Percentiles rank a stretch among this genome's conserved stretches.
Conservation (phyloP, 1,284 basidiomycete genomes). For the Ceratobasidium sp. region DNA sequence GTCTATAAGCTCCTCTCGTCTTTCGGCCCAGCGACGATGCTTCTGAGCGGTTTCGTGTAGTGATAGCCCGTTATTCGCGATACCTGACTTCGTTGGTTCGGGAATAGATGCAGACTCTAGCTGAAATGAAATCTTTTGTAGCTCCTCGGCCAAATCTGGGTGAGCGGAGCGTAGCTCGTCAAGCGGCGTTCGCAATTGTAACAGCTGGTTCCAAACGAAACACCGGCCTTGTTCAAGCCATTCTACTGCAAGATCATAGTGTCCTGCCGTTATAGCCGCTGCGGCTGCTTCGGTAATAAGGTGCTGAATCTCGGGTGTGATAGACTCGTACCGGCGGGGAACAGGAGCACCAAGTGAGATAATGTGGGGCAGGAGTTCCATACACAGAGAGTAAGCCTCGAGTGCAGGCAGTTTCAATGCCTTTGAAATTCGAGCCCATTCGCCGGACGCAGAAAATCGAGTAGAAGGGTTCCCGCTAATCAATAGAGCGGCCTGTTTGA, state of each 20-base stretch:
- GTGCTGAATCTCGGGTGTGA: no score
- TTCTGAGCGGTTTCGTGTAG: neutral
- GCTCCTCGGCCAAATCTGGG: neutral
- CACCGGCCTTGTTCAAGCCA: constrained; percentile 26
- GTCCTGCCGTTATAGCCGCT: neutral
- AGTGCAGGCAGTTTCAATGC: no score
- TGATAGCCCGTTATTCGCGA: neutral
- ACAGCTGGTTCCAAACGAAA: constrained; percentile 16
- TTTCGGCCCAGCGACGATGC: neutral
- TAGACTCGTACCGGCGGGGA: no score
- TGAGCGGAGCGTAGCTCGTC: neutral
- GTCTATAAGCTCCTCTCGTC: neutral
- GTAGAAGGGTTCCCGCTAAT: no score
- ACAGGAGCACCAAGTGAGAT: no score
- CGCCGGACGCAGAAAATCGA: no score
- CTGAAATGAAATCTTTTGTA: neutral
- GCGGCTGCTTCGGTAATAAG: neutral
- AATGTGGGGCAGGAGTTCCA: no score
- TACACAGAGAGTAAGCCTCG: no score
- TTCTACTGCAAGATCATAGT: constrained; percentile 10
- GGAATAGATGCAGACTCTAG: neutral
- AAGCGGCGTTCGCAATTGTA: constrained; percentile 20
- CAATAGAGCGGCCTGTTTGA: no score
- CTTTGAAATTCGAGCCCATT: no score
- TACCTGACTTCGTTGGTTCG: neutral